phyloP scores from a whole-genome alignment of 352 stramenopile species.

The Globisporangium parvum region DNA sequence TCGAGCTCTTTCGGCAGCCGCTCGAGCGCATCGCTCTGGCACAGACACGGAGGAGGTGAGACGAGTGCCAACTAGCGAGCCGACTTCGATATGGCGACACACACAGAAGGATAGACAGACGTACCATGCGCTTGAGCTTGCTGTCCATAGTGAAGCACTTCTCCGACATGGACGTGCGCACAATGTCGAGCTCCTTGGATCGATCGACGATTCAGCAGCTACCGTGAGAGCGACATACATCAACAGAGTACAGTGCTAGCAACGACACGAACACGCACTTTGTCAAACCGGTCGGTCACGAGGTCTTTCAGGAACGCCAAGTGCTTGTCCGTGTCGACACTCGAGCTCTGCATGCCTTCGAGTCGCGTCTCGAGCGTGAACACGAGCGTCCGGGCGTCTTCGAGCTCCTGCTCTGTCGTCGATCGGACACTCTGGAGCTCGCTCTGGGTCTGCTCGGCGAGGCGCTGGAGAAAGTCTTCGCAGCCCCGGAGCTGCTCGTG shows the following conservation, averaged over 20 bases:
- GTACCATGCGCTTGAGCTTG: conserved; percentile 36
- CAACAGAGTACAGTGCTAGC: neutral
- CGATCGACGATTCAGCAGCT: neutral
- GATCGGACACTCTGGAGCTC: conserved; percentile 18
- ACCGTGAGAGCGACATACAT: too few species aligned
- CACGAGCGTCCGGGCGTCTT: conserved; percentile 49
- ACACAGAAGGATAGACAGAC: conserved; percentile 2
- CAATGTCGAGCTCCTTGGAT: conserved; percentile 42
- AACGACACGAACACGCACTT: conserved; percentile 17
- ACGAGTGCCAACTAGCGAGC: neutral
- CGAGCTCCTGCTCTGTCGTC: conserved; percentile 26
- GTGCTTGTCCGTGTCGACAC: conserved; percentile 26
- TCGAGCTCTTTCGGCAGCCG: conserved; percentile 22
- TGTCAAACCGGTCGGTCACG: conserved; percentile 34
- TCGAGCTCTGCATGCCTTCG: conserved; percentile 31
- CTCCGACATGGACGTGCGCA: conserved; percentile 48
- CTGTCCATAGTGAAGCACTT: conserved; percentile 46
- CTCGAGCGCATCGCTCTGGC: conserved; percentile 25
- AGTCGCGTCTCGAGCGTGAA: conserved; percentile 35
- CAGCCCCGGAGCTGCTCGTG: conserved; percentile 38
- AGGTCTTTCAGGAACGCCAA: conserved; percentile 36
- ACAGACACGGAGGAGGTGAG: neutral
- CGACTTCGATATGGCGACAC: neutral
- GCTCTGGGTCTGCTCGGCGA: conserved; percentile 26
- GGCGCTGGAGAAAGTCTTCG: conserved; percentile 31